Conservation (phyloP, 805 yeast genomes). For the Saccharomyces kudriavzevii region DNA sequence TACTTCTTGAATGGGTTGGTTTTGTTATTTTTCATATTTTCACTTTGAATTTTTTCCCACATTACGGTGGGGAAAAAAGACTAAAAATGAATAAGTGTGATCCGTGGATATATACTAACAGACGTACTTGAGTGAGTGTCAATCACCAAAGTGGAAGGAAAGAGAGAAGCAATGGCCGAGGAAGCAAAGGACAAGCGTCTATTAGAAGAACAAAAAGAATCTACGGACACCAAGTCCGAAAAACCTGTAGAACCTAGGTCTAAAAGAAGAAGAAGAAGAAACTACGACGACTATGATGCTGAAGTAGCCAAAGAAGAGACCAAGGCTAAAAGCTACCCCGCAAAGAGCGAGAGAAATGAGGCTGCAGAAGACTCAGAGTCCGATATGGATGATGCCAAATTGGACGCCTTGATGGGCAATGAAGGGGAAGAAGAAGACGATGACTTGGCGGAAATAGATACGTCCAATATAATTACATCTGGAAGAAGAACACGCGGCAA, state of each 20-base stretch:
- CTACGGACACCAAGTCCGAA: not conserved
- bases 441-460: slow-evolving; percentile 70
- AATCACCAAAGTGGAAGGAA: not conserved
- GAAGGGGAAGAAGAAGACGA: slow-evolving; percentile 72
- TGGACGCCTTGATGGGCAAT: slow-evolving; percentile 37
- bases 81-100: not conserved
- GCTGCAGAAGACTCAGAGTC: slow-evolving; percentile 37
- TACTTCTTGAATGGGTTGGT: not conserved
- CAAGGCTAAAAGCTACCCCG: slow-evolving; percentile 29
- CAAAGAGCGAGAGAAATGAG: slow-evolving; percentile 26
- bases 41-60: not conserved
- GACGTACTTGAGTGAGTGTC: not conserved
- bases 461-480: slow-evolving; percentile 70
- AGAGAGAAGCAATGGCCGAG: slow-evolving; percentile 20
- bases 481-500: slow-evolving; percentile 90
- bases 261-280: slow-evolving; percentile 36
- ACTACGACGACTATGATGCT: slow-evolving; percentile 53
- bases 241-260: slow-evolving; percentile 2
- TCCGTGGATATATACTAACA: not conserved
- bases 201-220: slow-evolving; percentile 8
- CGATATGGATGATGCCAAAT: slow-evolving; percentile 47
- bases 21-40: not conserved
- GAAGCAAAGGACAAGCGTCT: slow-evolving; percentile 19
- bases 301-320: slow-evolving; percentile 51
- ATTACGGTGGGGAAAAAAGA: not conserved